These are phyloP conservation scores for Starmera amethionina DNA, from an alignment of 805 yeast species.

Conservation along the genomic window DNA sequence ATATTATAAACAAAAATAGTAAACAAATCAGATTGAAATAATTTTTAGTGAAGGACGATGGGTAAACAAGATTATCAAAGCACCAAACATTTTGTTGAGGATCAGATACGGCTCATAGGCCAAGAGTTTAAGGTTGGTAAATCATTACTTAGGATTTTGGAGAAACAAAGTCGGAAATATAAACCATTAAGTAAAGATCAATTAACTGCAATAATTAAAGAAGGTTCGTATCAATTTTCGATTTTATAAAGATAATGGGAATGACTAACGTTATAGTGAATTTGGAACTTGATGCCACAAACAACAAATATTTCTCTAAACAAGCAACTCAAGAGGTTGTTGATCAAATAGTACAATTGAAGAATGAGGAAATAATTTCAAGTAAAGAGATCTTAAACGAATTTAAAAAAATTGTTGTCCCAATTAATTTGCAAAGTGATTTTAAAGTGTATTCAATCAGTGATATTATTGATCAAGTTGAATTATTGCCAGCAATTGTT, in stretches of 20 bases:
- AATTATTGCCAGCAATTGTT: slow-evolving; percentile 10
- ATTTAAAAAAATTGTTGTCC: slow-evolving; percentile 6
- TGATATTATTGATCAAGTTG: slow-evolving; percentile 10
- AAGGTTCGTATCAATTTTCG: background rate
- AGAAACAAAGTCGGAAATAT: background rate
- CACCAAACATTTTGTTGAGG: too few species aligned
- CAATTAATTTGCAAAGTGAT: slow-evolving; percentile 8
- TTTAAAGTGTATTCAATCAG: slow-evolving; percentile 10
- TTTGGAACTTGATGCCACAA: slow-evolving; percentile 1
- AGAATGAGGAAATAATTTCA: slow-evolving; percentile 5
- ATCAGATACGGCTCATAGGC: too few species aligned
- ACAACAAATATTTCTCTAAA: slow-evolving; percentile 9
- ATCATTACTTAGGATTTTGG: too few species aligned
- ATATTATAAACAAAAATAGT: too few species aligned
- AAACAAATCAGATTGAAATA: background rate
- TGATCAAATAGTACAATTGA: slow-evolving; percentile 11
- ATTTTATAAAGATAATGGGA: background rate
- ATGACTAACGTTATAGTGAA: slow-evolving; percentile 6
- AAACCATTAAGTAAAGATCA: background rate
- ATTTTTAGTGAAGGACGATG: too few species aligned
- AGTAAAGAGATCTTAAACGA: slow-evolving; percentile 1
- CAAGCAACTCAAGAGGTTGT: slow-evolving; percentile 13
- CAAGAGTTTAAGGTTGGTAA: too few species aligned
- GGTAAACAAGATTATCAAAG: too few species aligned
- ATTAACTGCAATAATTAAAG: background rate